phyloP scores from a whole-genome alignment of 2,329 filamentous ascomycete genomes.

The Alternaria longipes region DNA sequence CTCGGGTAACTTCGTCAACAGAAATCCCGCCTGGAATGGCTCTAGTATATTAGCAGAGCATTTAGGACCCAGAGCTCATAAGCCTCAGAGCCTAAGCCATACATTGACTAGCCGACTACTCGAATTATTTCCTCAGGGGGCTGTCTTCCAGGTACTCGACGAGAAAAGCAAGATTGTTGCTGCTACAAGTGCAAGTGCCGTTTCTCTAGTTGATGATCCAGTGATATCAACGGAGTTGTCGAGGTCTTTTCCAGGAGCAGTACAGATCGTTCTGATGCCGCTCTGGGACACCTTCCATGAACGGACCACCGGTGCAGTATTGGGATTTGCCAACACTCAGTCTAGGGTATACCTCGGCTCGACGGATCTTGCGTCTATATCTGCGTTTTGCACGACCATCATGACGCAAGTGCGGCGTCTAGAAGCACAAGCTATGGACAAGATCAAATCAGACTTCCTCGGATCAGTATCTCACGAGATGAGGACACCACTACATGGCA shows the following conservation, averaged over 20 bases:
- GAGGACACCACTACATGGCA: slow-evolving; percentile 16
- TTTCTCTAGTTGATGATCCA: slow-evolving; percentile 2
- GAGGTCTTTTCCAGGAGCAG: slow-evolving; percentile 1
- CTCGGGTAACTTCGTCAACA: slow-evolving; percentile 5
- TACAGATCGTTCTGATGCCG: slow-evolving; percentile 14
- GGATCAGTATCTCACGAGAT: slow-evolving; percentile 18
- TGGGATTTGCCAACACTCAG: slow-evolving; percentile 14
- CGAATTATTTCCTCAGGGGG: slow-evolving; percentile 9
- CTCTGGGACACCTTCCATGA: slow-evolving; percentile 16
- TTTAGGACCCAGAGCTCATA: slow-evolving; percentile 1
- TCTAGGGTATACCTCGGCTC: slow-evolving; percentile 12
- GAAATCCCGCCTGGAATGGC: slow-evolving; percentile 15
- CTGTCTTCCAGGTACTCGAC: slow-evolving; percentile 10
- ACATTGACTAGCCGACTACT: slow-evolving; percentile 2
- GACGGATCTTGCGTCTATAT: slow-evolving; percentile 14
- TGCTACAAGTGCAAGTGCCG: slow-evolving; percentile 7
- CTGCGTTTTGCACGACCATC: slow-evolving; percentile 16
- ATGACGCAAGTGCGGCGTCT: slow-evolving; percentile 18
- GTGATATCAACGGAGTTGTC: slow-evolving; percentile 7
- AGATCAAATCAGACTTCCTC: slow-evolving; percentile 16
- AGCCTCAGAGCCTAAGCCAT: neutral
- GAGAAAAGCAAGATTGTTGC: slow-evolving; percentile 6
- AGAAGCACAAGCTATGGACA: slow-evolving; percentile 18
- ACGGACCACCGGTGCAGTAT: slow-evolving; percentile 13
- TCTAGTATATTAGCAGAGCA: slow-evolving; percentile 13